A percentile compares a stretch with the other conserved stretches of the same genome.
Evolutionary conservation across 1,284 basidiomycete genomes (phyloP).

Genomic region (Moesziomyces globuligerus): DNA sequence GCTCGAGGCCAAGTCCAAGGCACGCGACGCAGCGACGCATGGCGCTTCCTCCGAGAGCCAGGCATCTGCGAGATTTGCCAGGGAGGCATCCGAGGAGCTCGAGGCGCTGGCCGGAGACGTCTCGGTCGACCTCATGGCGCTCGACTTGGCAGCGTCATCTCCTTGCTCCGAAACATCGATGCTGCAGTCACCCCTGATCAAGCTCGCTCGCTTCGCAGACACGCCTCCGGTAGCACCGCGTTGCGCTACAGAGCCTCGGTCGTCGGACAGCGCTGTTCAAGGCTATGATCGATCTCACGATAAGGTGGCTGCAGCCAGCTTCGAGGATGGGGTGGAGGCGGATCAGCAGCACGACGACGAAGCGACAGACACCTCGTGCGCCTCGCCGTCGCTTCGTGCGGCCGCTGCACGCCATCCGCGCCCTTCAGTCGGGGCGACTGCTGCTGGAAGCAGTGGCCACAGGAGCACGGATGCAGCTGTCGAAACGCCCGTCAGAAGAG

Average conservation of each 20-base stretch:
- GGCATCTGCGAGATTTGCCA: slow-evolving; percentile 4
- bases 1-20: slow-evolving; percentile 1
- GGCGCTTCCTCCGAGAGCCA: too few relatives aligned
- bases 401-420: slow-evolving; percentile 18
- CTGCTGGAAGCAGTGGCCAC: background rate
- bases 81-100: slow-evolving; percentile 28
- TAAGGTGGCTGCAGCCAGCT: too few relatives aligned
- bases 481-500: slow-evolving; percentile 16
- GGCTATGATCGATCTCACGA: too few relatives aligned
- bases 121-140: slow-evolving; percentile 34
- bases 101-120: slow-evolving; percentile 29
- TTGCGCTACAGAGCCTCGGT: too few relatives aligned
- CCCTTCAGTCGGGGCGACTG: too few relatives aligned
- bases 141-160: slow-evolving; percentile 23
- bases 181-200: slow-evolving; percentile 19
- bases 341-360: slow-evolving; percentile 12
- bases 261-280: too few relatives aligned
- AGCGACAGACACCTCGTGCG: slow-evolving; percentile 13
- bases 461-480: background rate
- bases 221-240: background rate
- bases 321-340: background rate
- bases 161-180: slow-evolving; percentile 29
- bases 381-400: slow-evolving; percentile 33
- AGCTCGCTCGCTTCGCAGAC: background rate
- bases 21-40: too few relatives aligned